These are phyloP conservation scores for Pyricularia pennisetigena DNA, from an alignment of 2,329 filamentous ascomycete genomes.

Conservation along the genomic window DNA sequence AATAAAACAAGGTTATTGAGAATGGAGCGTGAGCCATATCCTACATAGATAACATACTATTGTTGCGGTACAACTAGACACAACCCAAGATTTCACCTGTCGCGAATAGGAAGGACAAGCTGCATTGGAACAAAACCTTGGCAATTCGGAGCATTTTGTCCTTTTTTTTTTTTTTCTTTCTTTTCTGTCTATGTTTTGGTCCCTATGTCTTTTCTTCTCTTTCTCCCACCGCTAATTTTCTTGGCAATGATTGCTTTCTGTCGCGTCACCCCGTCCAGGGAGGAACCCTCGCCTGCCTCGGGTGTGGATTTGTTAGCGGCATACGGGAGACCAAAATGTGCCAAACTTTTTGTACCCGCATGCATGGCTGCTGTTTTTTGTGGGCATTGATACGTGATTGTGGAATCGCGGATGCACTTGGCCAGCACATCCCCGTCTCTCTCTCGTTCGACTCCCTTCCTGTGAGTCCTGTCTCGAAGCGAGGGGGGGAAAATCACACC, in stretches of 20 bases:
- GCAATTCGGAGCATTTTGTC: background rate
- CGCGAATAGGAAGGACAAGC: background rate
- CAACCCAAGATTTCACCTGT: background rate
- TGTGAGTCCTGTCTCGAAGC: too few species aligned
- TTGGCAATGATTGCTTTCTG: background rate
- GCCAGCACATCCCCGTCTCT: background rate
- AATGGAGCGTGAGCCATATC: background rate
- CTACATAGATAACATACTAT: background rate
- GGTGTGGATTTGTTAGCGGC: background rate
- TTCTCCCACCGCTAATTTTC: background rate
- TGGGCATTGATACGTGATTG: background rate
- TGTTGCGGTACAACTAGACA: background rate
- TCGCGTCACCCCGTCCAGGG: background rate
- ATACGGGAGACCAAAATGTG: background rate
- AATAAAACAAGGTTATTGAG: background rate
- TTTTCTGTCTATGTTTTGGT: too few species aligned
- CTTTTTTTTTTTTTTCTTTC: too few species aligned
- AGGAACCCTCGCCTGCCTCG: background rate
- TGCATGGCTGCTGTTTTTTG: background rate
- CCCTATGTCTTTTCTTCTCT: too few species aligned
- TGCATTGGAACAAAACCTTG: background rate
- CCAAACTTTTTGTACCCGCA: background rate
- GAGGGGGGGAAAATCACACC: too few species aligned
- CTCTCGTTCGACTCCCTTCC: background rate
- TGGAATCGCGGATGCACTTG: background rate